Percentiles rank a stretch among this genome's conserved stretches.
Conservation (phyloP, 1,284 basidiomycete species). For the Cystobasidium sp. region DNA sequence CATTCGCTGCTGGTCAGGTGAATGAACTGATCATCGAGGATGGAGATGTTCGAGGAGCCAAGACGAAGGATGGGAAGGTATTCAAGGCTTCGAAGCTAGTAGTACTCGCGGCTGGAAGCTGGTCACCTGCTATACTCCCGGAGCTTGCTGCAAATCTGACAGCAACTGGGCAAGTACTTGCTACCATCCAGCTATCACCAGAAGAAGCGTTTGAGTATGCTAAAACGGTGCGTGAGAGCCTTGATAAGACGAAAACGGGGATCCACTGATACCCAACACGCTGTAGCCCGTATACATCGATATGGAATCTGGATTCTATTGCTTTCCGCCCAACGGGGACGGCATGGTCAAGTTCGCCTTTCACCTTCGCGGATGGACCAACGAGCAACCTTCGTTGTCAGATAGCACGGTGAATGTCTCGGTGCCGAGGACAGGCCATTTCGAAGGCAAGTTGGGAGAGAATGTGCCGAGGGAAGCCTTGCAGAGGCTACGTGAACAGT, state of each 20-base stretch:
- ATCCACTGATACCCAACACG: too few species aligned
- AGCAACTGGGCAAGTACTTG: conserved; percentile 73
- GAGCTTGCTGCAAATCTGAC: conserved; percentile 64
- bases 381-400: conserved; percentile 51
- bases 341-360: conserved; percentile 75
- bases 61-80: conserved; percentile 66
- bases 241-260: too few species aligned
- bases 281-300: conserved; percentile 37
- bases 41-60: conserved; percentile 66
- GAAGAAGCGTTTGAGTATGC: conserved; percentile 70
- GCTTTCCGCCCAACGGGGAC: conserved; percentile 65
- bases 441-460: conserved; percentile 18
- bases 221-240: conserved; percentile 47
- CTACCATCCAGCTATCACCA: conserved; percentile 71
- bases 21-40: conserved; percentile 47
- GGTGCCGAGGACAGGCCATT: conserved; percentile 33
- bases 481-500: conserved; percentile 61
- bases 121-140: conserved; percentile 79
- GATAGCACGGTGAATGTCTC: conserved; percentile 12
- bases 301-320: conserved; percentile 52
- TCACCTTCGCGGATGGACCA: conserved; percentile 69
- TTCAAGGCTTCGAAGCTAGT: conserved; percentile 64
- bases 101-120: conserved; percentile 74
- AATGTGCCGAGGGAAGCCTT: conserved; percentile 66
- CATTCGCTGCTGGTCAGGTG: conserved; percentile 37